Base-by-base conservation (phyloP, 352 stramenopile species). In the Pythium volutum region DNA sequence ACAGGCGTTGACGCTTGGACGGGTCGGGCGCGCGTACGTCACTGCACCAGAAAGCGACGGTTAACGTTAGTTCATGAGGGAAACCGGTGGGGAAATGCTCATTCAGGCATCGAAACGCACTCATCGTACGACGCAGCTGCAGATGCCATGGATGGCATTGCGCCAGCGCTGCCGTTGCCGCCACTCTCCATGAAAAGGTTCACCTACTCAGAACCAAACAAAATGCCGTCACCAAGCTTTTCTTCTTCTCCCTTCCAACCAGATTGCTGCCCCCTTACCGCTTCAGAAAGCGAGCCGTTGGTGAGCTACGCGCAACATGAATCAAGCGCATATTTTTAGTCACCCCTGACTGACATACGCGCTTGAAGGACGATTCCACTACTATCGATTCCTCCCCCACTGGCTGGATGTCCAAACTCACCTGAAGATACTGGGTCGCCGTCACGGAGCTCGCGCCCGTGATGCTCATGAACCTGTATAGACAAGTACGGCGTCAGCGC, bases 121-220 rank as follows among this genome's bases (percentile, higher is more conserved):
- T 62, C 57, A 26, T 62, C 47, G 34, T 39, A 67, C 59, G 79
- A 70, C 53, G 74, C 70, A 41, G 74, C 79, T 29, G 63, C 59
- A 10, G 73, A 71, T n/a, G 78, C 75, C 39, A 67, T 41, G 38
- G 73, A 59, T 18, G 63, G 66, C 55, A 64, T 43, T 10, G 33
- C 34, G 29, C 57, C 59, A 26, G 64, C 67, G 12, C 38, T 55
- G 61, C 63, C 66, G n/a, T 77, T 62, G 16, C 75, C 71, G 1
- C 79, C 85, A 56, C 79, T 95, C 52, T 95, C 85, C 85, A 95
- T 92, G 63, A 82, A 94, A 39, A 94, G 51, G 61, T 91, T 92
- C 16, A 93, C 76, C 79, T 88, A 52, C 5, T 48, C 39, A 23
- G 55, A 25, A 31, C 22, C 12, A 41, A 34, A 12, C 34, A 59